A percentile compares a stretch with the other conserved stretches of the same genome.
phyloP scores from a whole-genome alignment of 768 basidiomycete species.

The Collybia sordida region DNA sequence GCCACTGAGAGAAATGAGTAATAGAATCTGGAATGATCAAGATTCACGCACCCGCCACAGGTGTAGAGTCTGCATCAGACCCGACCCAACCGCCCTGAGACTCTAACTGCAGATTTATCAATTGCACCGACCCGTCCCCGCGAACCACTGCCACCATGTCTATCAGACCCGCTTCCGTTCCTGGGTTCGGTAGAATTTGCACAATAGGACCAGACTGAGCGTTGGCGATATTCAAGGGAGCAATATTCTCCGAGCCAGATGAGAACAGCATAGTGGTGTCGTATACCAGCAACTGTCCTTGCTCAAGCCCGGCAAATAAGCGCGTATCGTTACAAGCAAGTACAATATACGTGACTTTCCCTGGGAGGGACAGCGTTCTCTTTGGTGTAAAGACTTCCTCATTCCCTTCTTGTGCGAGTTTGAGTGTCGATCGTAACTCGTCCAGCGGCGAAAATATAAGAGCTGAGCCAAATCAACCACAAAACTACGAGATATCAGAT shows the following conservation, averaged over 20 bases:
- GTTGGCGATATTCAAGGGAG: conserved; percentile 51
- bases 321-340: conserved; percentile 63
- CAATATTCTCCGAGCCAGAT: conserved; percentile 36
- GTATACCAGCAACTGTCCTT: conserved; percentile 61
- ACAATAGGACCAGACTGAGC: conserved; percentile 43
- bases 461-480: conserved; percentile 32
- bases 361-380: conserved; percentile 39
- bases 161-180: conserved; percentile 45
- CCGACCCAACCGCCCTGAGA: conserved; percentile 56
- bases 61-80: conserved; percentile 45
- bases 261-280: conserved; percentile 55
- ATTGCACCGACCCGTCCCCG: conserved; percentile 48
- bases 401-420: conserved; percentile 37
- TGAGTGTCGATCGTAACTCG: conserved; percentile 57
- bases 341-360: conserved; percentile 50
- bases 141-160: conserved; percentile 61
- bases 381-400: conserved; percentile 46
- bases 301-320: conserved; percentile 55
- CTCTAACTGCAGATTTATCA: conserved; percentile 58
- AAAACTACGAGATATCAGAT: not conserved
- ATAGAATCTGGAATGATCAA: conserved; percentile 1
- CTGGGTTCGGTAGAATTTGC: conserved; percentile 67
- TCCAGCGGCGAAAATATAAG: conserved; percentile 60
- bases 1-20: conserved; percentile 46
- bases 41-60: conserved; percentile 55